Conservation (phyloP, 2,329 filamentous ascomycete species). For the Botrytis galanthina region DNA sequence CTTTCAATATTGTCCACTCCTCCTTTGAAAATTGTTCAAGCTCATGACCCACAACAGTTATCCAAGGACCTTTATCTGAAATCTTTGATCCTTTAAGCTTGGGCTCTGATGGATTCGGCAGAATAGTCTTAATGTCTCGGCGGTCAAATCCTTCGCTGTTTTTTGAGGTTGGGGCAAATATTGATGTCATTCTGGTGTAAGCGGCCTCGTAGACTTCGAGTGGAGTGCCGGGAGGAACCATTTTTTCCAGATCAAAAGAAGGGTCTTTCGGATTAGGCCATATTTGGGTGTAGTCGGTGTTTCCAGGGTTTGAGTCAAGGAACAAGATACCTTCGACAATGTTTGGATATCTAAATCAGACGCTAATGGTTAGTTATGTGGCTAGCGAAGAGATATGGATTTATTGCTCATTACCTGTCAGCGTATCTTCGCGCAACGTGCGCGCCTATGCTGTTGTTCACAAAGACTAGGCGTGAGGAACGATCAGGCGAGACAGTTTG, state of each 20-base stretch:
- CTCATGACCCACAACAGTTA: conserved; percentile 20
- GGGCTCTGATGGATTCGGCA: background rate
- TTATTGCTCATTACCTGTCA: background rate
- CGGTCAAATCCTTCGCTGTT: background rate
- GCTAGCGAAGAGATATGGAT: accelerated
- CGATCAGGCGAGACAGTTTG: background rate
- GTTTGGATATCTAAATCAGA: conserved; percentile 30
- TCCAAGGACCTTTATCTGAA: conserved; percentile 11
- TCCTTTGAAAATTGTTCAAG: conserved; percentile 12
- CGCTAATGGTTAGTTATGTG: background rate
- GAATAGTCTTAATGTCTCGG: background rate
- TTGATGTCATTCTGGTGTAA: background rate
- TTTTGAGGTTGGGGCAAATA: background rate
- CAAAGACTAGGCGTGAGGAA: background rate
- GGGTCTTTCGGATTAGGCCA: background rate
- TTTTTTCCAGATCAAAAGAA: background rate
- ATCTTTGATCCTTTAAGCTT: background rate
- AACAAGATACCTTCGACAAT: conserved; percentile 33
- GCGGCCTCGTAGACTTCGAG: background rate
- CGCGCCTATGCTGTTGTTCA: background rate
- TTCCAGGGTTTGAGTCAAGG: background rate
- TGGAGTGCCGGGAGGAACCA: background rate
- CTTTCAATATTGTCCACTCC: conserved; percentile 15
- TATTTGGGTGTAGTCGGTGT: background rate
- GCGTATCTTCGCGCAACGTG: background rate